Conservation (phyloP, 208 protist species). For the Leishmania tropica region DNA sequence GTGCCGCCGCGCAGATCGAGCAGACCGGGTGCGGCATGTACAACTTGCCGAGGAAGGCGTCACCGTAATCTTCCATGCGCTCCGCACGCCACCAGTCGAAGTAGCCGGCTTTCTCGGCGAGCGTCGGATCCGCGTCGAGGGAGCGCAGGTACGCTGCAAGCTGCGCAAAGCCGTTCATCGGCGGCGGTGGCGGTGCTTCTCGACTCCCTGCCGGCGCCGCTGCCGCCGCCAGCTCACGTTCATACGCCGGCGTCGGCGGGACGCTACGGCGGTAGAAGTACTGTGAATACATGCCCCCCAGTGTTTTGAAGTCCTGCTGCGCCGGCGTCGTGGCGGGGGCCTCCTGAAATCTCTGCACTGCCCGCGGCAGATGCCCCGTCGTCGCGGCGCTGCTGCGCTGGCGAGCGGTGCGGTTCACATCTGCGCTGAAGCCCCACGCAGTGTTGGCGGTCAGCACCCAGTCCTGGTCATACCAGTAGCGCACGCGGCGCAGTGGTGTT, state of each 20-base stretch:
- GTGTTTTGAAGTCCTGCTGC: no score
- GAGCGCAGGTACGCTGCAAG: constrained; percentile 24
- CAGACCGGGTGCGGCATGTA: constrained; percentile 19
- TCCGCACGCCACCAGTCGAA: constrained; percentile 27
- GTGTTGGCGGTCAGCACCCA: constrained; percentile 13
- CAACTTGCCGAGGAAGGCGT: constrained; percentile 7
- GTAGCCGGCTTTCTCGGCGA: constrained; percentile 15
- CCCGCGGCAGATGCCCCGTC: not conserved
- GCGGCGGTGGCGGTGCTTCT: not conserved
- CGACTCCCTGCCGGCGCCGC: not conserved
- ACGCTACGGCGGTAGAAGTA: constrained; percentile 8
- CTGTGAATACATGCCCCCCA: constrained; percentile 7
- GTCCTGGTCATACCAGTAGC: not conserved
- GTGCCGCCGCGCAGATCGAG: constrained; percentile 16
- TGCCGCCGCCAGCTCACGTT: not conserved
- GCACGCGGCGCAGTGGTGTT: constrained; percentile 1
- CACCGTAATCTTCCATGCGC: constrained; percentile 14
- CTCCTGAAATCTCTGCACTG: not conserved
- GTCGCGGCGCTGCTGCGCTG: not conserved
- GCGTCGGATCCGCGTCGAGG: constrained; percentile 14
- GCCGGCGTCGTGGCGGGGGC: not conserved
- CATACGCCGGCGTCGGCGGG: not conserved
- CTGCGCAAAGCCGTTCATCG: constrained; percentile 28
- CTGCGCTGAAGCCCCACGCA: constrained; percentile 8
- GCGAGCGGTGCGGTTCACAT: not conserved